Evolutionary conservation across 2,329 filamentous ascomycete genomes (phyloP), one percentile per base, ranked within the genome.

Genomic region (Stemphylium beticola): DNA sequence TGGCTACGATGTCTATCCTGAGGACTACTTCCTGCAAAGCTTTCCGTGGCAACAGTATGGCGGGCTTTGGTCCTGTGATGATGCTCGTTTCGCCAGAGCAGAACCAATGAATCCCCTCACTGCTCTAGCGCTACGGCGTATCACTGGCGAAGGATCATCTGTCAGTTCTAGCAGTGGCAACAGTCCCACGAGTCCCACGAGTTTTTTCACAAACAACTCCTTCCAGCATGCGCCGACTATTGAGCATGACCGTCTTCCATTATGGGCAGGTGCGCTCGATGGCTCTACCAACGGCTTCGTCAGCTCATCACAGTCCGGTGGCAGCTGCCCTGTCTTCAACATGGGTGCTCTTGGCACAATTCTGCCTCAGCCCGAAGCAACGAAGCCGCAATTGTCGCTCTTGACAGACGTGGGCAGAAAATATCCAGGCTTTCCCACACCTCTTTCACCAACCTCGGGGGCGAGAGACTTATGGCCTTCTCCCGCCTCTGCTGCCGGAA

Each of bases 41-140:
- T 76, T 76, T 45, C 74, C 74, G 0, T 76, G 74, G 74, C 68
- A 71, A 20, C 65, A 73, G 47, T 76, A 74, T 54, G 73, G 73
- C 10, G 69, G 72, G 29, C 64, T 76, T 11, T 76, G 73, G 72
- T 67, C 70, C 17, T 62, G 71, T 29, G 71, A 74, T 11, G 73
- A 75, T 44, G 69, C 71, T 38, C 70, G 74, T n/a, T 76, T 76
- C 53, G 71, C 74, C 42, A 65, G 68, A 31, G 60, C 64, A 9
- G 62, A 67, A 29, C 58, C 50, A 4, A 52, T 74, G 18, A 64
- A 65, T 10, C 38, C 64, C 22, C 43, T 67, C 7, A 63, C 52
- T 42, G 66, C 67, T 36, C 59, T 71, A 38, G 64, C 64, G 26
- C 58, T 74, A 40, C 68, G 72, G 36, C 61, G 62, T 4, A 68